These are phyloP conservation scores for Eimeria tenella DNA, from an alignment of 169 alveolate species.

Conservation along the genomic window DNA sequence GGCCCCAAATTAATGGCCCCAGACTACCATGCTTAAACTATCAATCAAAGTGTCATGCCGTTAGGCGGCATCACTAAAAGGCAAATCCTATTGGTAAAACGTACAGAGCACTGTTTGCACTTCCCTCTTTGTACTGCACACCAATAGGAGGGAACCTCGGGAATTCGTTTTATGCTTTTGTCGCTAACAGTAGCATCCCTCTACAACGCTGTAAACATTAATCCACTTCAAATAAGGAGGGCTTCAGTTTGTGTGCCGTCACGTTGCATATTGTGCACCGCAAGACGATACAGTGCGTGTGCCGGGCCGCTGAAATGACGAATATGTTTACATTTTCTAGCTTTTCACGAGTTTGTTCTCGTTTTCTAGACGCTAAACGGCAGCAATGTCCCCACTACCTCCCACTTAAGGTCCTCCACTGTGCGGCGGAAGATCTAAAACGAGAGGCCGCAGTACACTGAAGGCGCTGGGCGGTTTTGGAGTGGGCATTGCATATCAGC, in stretches of 20 bases:
- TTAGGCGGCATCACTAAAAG: no score
- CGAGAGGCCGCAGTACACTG: slow-evolving; percentile 1
- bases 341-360: neutral
- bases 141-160: no score
- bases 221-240: no score
- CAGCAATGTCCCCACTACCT: neutral
- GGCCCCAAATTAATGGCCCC: no score
- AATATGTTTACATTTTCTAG: neutral
- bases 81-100: no score
- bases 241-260: neutral
- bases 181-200: no score
- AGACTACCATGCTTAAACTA: no score
- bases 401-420: neutral
- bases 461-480: neutral
- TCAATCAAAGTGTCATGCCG: no score
- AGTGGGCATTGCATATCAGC: neutral
- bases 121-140: no score
- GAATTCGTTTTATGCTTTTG: no score
- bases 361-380: neutral
- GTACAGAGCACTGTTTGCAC: no score
- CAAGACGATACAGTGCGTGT: neutral
- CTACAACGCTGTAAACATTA: no score
- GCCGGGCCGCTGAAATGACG: neutral
- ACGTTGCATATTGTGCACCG: neutral
- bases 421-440: neutral